A percentile compares a stretch with the other conserved stretches of the same genome.
phyloP scores from a whole-genome alignment of 768 basidiomycete genomes.

The Tylopilus vinaceipallidus region DNA sequence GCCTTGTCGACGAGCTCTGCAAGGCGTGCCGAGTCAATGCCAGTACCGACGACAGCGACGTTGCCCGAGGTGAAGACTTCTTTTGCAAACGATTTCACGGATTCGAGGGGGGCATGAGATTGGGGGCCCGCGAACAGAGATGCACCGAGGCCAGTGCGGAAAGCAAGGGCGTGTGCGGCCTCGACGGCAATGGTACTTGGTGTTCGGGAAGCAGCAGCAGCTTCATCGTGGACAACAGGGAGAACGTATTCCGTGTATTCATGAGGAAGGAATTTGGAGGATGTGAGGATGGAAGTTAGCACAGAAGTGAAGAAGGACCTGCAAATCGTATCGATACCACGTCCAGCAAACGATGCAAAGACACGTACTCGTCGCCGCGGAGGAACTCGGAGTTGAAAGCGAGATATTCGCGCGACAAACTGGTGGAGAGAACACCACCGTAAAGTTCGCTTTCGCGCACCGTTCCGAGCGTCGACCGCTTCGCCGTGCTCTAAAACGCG shows the following conservation, averaged over 20 bases:
- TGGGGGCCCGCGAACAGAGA: slow-evolving; percentile 83
- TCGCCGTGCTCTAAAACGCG: slow-evolving; percentile 66
- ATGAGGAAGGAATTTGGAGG: slow-evolving; percentile 77
- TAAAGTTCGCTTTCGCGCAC: slow-evolving; percentile 92
- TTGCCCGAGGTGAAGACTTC: slow-evolving; percentile 75
- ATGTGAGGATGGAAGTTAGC: slow-evolving; percentile 79
- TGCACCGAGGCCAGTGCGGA: slow-evolving; percentile 91
- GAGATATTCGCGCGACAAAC: slow-evolving; percentile 84
- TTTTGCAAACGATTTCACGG: slow-evolving; percentile 73
- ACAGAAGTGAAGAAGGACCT: slow-evolving; percentile 90
- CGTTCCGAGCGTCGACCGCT: slow-evolving; percentile 85
- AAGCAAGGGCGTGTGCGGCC: slow-evolving; percentile 84
- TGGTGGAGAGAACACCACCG: slow-evolving; percentile 86
- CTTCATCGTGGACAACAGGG: slow-evolving; percentile 70
- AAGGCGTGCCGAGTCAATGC: slow-evolving; percentile 73
- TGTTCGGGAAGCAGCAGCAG: slow-evolving; percentile 53
- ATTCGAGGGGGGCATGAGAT: slow-evolving; percentile 56
- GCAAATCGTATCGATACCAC: slow-evolving; percentile 2
- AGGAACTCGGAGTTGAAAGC: slow-evolving; percentile 94
- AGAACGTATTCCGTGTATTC: slow-evolving; percentile 75
- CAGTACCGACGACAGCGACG: slow-evolving; percentile 84
- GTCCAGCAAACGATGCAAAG: background rate
- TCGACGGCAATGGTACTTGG: slow-evolving; percentile 77
- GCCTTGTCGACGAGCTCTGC: slow-evolving; percentile 69
- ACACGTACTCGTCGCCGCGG: slow-evolving; percentile 90